Base-by-base conservation (phyloP, 2,329 filamentous ascomycete genomes). In the Venturia effusa region DNA sequence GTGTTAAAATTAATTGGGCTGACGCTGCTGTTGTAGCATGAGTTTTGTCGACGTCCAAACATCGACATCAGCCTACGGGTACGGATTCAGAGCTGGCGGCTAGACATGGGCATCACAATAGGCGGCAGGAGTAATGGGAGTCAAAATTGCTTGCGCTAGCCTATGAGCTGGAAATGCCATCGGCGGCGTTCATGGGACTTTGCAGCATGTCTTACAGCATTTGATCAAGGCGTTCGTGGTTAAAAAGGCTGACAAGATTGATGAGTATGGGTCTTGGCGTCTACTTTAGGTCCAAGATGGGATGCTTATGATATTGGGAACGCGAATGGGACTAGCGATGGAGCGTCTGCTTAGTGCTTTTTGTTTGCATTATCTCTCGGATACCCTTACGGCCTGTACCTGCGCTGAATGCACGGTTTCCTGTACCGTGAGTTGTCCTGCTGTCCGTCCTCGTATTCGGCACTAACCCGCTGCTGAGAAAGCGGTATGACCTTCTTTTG, bases 1-100 rank as follows among this genome's bases (percentile, higher is more conserved):
- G 60, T 48, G 60, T 62, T 2, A 62, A 51, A 19, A 62, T 62
- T 32, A 62, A 62, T 39, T 62, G 60, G 60, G 41, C 60, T 62
- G 60, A 62, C 60, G 41, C 40, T 32, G 40, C 41, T 17, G 10
- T 51, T n/a, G 41, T 51, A 62, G 60, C 19, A 34, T 62, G 43
- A 62, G 60, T 24, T 22, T 51, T 22, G 32, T 51, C 17, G 37
- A 61, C 40, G 34, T 61, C 51, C 13, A 32, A 57, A 41, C 59
- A 27, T 40, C 37, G 24, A 41, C 40, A 32, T 32, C 40, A 19
- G 10, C 7, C 6, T 61, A n/a, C 5, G n/a, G 13, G 4, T 61
- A 37, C 15, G 22, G 24, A 3, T 22, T 32, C 34, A 41, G 59
- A 45, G n/a, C 59, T 45, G 19, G 59, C 59, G 37, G 40, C 34